Evolutionary conservation across 352 stramenopile species (phyloP).

Genomic region (Globisporangium takayamanum): DNA sequence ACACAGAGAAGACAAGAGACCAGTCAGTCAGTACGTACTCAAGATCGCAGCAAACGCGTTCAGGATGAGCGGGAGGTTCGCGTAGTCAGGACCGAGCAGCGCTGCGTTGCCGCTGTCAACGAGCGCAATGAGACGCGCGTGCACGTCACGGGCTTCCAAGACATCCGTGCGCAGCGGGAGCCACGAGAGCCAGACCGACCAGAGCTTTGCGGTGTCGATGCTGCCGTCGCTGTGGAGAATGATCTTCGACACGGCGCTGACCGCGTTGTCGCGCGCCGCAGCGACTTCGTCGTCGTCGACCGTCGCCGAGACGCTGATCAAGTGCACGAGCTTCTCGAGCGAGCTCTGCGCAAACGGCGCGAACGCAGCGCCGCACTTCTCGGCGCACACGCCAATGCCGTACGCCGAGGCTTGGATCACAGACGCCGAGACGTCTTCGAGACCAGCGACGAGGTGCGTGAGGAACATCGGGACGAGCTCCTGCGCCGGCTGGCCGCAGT

Average conservation of each 20-base stretch:
- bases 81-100: constrained; percentile 61
- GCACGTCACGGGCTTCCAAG: constrained; percentile 70
- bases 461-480: constrained; percentile 75
- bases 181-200: constrained; percentile 74
- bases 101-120: constrained; percentile 51
- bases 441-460: constrained; percentile 57
- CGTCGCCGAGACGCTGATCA: constrained; percentile 44
- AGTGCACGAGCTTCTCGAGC: constrained; percentile 68
- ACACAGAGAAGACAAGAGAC: neutral
- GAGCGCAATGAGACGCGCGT: constrained; percentile 62
- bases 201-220: constrained; percentile 60
- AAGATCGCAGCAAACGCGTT: constrained; percentile 74
- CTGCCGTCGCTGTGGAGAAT: constrained; percentile 40
- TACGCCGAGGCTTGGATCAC: constrained; percentile 82
- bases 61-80: constrained; percentile 55
- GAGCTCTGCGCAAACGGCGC: constrained; percentile 54
- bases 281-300: constrained; percentile 56
- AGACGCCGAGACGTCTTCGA: constrained; percentile 56
- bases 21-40: constrained; percentile 30
- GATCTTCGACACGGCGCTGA: constrained; percentile 82
- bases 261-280: constrained; percentile 73
- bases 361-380: constrained; percentile 69
- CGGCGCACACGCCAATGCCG: constrained; percentile 75
- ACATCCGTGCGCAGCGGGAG: constrained; percentile 73
- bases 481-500: constrained; percentile 60